Conservation (phyloP, 2,329 filamentous ascomycete species). For the Teratosphaeria nubilosa region DNA sequence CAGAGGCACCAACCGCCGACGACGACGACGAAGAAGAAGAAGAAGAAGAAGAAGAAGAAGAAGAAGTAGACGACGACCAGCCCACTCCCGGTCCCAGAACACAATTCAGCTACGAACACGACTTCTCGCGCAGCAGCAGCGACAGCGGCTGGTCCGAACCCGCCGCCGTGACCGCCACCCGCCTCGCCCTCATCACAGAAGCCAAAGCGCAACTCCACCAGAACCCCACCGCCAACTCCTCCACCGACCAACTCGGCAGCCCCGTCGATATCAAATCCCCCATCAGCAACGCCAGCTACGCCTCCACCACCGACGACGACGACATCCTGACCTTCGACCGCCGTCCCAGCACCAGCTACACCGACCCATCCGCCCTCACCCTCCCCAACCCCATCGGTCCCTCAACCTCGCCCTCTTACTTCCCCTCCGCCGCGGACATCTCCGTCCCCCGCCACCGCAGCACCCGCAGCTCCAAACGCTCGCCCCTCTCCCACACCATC, state of each 20-base stretch:
- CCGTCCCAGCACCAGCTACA: conserved; percentile 17
- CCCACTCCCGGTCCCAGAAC: conserved; percentile 5
- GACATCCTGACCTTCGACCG: conserved; percentile 56
- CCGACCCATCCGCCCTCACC: conserved; percentile 4
- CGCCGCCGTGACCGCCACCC: conserved; percentile 15
- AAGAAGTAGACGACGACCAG: neutral
- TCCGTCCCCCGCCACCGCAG: conserved; percentile 11
- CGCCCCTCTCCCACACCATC: conserved; percentile 19
- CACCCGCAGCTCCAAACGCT: conserved; percentile 1
- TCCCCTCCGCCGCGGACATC: conserved; percentile 13
- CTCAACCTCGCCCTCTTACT: conserved; percentile 18
- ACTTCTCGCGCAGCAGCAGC: conserved; percentile 19
- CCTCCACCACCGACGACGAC: conserved; percentile 76
- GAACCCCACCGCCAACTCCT: conserved; percentile 7
- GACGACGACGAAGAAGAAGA: neutral
- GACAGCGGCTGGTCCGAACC: conserved; percentile 24
- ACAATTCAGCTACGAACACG: conserved; percentile 30
- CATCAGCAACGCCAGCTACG: conserved; percentile 46
- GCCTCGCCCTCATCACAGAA: conserved; percentile 20
- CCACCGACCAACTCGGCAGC: conserved; percentile 14
- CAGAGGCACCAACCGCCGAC: conserved; percentile 1
- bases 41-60: neutral
- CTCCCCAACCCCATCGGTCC: conserved; percentile 12
- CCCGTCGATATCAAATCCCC: conserved; percentile 28
- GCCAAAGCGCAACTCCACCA: conserved; percentile 8